These are phyloP conservation scores for Arabidopsis arenosa DNA, from an alignment of 345 rosid species.

Conservation along the genomic window DNA sequence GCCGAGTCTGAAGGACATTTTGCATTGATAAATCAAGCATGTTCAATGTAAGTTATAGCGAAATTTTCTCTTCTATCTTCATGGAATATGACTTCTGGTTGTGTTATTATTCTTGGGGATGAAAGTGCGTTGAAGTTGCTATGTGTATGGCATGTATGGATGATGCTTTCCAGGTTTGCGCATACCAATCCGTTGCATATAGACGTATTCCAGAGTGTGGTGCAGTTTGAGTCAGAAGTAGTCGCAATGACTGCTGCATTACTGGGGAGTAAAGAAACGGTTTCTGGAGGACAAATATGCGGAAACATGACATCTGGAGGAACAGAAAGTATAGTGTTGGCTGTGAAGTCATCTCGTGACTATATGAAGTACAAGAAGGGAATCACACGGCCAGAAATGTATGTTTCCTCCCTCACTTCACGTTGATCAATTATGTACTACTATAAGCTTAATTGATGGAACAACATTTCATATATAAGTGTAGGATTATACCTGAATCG, in stretches of 20 bases:
- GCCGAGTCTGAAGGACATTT: constrained; percentile 92
- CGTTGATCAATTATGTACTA: constrained; percentile 1
- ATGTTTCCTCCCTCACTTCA: constrained; percentile 17
- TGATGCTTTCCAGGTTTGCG: constrained; percentile 73
- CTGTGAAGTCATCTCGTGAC: constrained; percentile 93
- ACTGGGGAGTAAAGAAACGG: constrained; percentile 72
- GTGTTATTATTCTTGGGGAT: background rate
- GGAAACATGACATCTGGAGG: constrained; percentile 99
- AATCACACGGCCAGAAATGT: constrained; percentile 92
- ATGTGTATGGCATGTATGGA: constrained; percentile 24
- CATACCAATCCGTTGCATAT: constrained; percentile 95
- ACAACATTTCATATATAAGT: constrained; percentile 29
- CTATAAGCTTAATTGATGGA: constrained; percentile 21
- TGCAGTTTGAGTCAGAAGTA: constrained; percentile 88
- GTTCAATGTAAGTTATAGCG: constrained; percentile 81
- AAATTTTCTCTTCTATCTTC: background rate
- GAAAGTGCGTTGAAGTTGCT: background rate
- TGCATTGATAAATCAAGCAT: constrained; percentile 90
- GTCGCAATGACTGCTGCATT: constrained; percentile 96
- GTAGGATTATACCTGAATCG: constrained; percentile 94
- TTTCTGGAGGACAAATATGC: constrained; percentile 83
- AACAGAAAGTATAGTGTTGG: constrained; percentile 93
- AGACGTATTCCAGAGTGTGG: constrained; percentile 88
- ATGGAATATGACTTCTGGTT: background rate
- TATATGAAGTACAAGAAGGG: constrained; percentile 89